These are phyloP conservation scores for Musa troglodytarum DNA, from an alignment of 176 grass and related monocot species.

Conservation along the genomic window DNA sequence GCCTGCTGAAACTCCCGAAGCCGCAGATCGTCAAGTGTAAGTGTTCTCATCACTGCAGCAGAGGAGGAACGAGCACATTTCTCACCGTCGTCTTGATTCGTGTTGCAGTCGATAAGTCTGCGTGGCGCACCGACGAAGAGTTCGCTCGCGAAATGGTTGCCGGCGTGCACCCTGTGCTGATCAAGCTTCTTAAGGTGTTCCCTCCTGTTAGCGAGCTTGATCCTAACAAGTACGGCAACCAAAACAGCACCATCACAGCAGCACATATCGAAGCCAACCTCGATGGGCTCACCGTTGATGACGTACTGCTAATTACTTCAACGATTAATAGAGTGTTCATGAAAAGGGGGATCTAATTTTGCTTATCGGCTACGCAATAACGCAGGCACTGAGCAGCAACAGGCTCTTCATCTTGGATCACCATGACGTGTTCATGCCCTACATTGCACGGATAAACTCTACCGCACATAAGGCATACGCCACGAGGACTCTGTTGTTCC, in stretches of 20 bases:
- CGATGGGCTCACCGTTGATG: constrained; percentile 38
- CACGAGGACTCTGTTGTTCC: constrained; percentile 60
- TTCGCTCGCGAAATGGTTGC: constrained; percentile 80
- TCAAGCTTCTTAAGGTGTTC: constrained; percentile 58
- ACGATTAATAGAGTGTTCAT: not conserved
- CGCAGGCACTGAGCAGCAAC: constrained; percentile 46
- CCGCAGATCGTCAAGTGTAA: constrained; percentile 44
- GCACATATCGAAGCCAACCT: constrained; percentile 47
- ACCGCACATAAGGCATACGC: constrained; percentile 59
- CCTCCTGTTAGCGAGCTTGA: constrained; percentile 67
- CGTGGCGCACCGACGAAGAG: constrained; percentile 78
- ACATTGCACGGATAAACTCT: constrained; percentile 50
- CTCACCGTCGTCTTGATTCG: not conserved
- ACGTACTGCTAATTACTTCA: constrained; percentile 16
- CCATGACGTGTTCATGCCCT: constrained; percentile 78
- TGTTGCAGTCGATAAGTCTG: constrained; percentile 29
- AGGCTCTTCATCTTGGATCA: constrained; percentile 72
- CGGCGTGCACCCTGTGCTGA: constrained; percentile 64
- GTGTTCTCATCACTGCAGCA: not conserved
- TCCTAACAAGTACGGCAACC: constrained; percentile 56
- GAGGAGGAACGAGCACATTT: not conserved
- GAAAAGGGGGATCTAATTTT: not conserved
- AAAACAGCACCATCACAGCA: constrained; percentile 66
- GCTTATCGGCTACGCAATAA: too few relatives aligned
- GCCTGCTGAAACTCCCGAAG: constrained; percentile 36